These are phyloP conservation scores for Hysterium pulicare DNA, from an alignment of 2,329 filamentous ascomycete species.

Conservation along the genomic window DNA sequence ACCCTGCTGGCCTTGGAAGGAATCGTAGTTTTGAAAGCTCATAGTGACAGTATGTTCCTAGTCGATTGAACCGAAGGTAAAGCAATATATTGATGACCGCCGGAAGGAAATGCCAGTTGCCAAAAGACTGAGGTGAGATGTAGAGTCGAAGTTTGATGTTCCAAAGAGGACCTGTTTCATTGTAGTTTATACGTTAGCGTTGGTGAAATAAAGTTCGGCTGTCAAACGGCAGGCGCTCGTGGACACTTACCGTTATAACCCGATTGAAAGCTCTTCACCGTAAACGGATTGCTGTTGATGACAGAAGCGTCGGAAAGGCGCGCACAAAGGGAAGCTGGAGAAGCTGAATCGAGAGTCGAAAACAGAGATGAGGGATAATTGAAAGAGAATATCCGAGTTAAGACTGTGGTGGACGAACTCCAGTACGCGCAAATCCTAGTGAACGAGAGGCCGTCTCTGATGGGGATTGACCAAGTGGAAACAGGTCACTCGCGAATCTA, in stretches of 20 bases:
- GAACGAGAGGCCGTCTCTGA: constrained; percentile 31
- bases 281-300: no score
- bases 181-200: constrained; percentile 24
- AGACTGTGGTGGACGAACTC: constrained; percentile 31
- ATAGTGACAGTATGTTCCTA: constrained; percentile 42
- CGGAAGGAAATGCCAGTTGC: constrained; percentile 7
- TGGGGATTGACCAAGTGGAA: constrained; percentile 19
- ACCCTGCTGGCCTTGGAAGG: constrained; percentile 59
- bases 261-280: neutral
- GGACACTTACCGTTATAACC: neutral
- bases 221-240: neutral
- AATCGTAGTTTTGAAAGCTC: constrained; percentile 66
- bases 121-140: constrained; percentile 11
- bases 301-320: constrained; percentile 5
- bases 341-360: constrained; percentile 9
- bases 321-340: constrained; percentile 18
- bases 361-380: constrained; percentile 10
- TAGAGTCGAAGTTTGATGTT: constrained; percentile 17
- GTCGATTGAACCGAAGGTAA: constrained; percentile 1
- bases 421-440: constrained; percentile 21
- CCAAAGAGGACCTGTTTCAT: constrained; percentile 19
- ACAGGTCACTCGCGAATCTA: constrained; percentile 28
- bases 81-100: constrained; percentile 6
- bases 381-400: constrained; percentile 23
- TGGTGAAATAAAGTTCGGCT: constrained; percentile 16